Conservation (phyloP, 2,329 filamentous ascomycete species). For the Beauveria medogensis region DNA sequence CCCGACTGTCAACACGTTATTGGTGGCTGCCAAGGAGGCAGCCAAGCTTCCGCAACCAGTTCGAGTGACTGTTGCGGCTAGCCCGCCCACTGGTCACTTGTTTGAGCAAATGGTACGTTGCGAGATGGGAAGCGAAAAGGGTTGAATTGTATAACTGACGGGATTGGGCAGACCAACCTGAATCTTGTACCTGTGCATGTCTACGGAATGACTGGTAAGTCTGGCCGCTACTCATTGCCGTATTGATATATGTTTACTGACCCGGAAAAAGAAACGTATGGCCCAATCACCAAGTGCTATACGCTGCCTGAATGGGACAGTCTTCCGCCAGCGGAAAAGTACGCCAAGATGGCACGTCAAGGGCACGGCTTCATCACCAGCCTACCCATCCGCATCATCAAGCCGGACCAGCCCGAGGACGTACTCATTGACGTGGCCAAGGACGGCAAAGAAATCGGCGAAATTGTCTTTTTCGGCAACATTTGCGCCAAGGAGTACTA, state of each 20-base stretch:
- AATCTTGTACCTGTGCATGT: conserved; percentile 90
- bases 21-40: conserved; percentile 75
- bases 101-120: conserved; percentile 78
- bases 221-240: not conserved
- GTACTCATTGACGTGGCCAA: conserved; percentile 37
- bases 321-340: conserved; percentile 68
- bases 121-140: not conserved
- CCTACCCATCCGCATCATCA: conserved; percentile 73
- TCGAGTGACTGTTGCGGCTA: conserved; percentile 84
- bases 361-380: conserved; percentile 85
- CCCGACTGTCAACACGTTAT: conserved; percentile 89
- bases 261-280: conserved; percentile 63
- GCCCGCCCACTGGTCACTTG: conserved; percentile 78
- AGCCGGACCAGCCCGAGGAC: conserved; percentile 63
- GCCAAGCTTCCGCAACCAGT: conserved; percentile 61
- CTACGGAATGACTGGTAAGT: conserved; percentile 61
- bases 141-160: not conserved
- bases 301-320: conserved; percentile 76
- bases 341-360: conserved; percentile 84
- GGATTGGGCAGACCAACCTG: conserved; percentile 38
- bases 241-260: not conserved
- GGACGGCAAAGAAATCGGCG: conserved; percentile 42
- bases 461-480: conserved; percentile 78
- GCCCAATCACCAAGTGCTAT: conserved; percentile 92
- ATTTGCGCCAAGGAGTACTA: conserved; percentile 90